Evolutionary conservation across 2,329 filamentous ascomycete species (phyloP).

Genomic region (Fusarium sp.): DNA sequence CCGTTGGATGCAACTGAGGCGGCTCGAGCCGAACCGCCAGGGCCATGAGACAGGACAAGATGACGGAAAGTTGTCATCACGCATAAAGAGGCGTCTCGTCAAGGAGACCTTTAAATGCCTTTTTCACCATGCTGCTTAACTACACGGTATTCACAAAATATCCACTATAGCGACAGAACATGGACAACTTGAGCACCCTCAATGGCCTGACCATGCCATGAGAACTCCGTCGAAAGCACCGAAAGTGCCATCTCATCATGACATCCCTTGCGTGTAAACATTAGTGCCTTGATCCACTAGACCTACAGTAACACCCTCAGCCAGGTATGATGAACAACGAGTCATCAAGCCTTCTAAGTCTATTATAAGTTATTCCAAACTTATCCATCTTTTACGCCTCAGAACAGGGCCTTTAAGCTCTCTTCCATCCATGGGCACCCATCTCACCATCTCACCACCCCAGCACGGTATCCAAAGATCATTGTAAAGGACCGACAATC

Average conservation of each 20-base stretch:
- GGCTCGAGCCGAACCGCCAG: neutral
- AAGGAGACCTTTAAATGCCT: neutral
- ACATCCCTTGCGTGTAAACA: too few relatives aligned
- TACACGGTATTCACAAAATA: neutral
- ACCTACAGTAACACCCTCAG: neutral
- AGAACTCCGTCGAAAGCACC: neutral
- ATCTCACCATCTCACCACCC: neutral
- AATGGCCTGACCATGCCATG: neutral
- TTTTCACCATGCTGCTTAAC: neutral
- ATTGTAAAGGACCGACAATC: neutral
- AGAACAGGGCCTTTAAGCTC: neutral
- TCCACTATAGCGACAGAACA: neutral
- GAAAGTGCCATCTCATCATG: neutral
- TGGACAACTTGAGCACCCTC: neutral
- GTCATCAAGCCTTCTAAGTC: neutral
- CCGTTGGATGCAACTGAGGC: neutral
- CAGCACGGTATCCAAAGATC: neutral
- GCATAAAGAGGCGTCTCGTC: too few relatives aligned
- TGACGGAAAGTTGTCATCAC: neutral
- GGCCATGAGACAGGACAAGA: neutral
- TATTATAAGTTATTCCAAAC: neutral
- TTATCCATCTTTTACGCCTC: neutral
- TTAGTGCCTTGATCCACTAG: neutral
- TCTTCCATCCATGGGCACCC: too few relatives aligned
- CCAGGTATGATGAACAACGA: rapidly evolving